Base-by-base conservation (phyloP, 768 basidiomycete species). In the Pleurotus sapidus region DNA sequence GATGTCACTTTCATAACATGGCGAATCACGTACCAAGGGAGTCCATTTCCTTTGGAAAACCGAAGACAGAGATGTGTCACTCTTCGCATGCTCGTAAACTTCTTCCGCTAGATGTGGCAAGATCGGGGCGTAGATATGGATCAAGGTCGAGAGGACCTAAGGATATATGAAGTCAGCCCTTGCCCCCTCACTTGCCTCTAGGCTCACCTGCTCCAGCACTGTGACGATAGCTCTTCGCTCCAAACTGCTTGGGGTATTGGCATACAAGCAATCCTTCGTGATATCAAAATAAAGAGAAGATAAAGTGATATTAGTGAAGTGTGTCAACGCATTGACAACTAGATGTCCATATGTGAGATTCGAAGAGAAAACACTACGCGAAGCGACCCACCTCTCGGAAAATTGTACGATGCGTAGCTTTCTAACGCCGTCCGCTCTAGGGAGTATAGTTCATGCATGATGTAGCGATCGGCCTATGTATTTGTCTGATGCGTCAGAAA, bases 281-380 rank as follows among this genome's bases (percentile, higher is more conserved):
- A 91, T 86, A 65, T 95, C 94, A 60, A 98, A 92, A 71, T 98
- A 98, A 30, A 96, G 73, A 0, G 93, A 88, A 0, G 96, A 98
- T 18, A 98, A 78, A 0, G 89, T 91, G 58, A 86, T 79, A 64
- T 93, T 93, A 25, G 86, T 82, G 61, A 97, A 98, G 61, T 87
- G 83, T 39, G 80, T 82, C 11, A 96, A 69, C 7, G 89, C 75
- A 55, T 77, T 84, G 62, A 91, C 79, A 38, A 92, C 93, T 96
- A 59, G 39, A 59, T n/a, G 30, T 34, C 38, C 14, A 17, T 34
- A 40, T 30, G 20, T 38, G 15, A 51, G 30, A 14, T 18, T 30
- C 37, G 30, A 57, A 37, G 27, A 30, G 37, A 49, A 14, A 18
- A 39, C 18, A 8, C 11, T 25, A 25, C 60, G n/a, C 69, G 17